Conservation (phyloP, 2,329 filamentous ascomycete species). For the Aspergillus fischeri region DNA sequence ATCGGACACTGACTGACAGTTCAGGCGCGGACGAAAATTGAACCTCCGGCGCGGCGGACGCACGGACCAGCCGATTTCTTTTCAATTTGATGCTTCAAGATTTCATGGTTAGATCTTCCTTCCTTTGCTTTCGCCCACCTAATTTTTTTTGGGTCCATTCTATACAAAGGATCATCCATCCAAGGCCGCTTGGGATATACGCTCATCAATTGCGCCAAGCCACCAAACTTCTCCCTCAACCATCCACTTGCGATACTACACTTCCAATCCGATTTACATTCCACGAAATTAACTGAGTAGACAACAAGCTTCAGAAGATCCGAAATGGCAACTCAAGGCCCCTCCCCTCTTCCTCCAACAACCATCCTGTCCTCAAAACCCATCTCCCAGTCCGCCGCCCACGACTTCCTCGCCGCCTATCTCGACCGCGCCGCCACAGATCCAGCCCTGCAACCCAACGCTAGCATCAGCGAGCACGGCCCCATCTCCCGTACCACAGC, state of each 20-base stretch:
- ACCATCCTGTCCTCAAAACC: conserved; percentile 32
- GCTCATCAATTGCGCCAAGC: not conserved
- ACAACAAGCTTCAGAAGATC: not conserved
- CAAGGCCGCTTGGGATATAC: not conserved
- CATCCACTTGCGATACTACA: not conserved
- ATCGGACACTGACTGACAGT: conserved; percentile 11
- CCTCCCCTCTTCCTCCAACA: conserved; percentile 36
- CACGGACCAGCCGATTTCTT: conserved; percentile 25
- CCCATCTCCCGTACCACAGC: conserved; percentile 40
- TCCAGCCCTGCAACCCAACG: conserved; percentile 41
- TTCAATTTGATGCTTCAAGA: not conserved
- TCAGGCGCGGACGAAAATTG: conserved; percentile 30
- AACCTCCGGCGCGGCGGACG: conserved; percentile 27
- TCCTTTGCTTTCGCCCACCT: not conserved
- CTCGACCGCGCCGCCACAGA: conserved; percentile 40
- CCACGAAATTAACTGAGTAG: not conserved
- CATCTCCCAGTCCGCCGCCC: conserved; percentile 37
- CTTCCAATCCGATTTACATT: not conserved
- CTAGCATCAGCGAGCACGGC: conserved; percentile 41
- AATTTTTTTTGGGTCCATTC: not conserved
- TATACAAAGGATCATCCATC: not conserved
- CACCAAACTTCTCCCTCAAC: not conserved
- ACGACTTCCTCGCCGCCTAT: conserved; percentile 42
- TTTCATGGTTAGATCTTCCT: conserved; percentile 7
- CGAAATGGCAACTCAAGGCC: conserved; percentile 35